phyloP scores from a whole-genome alignment of 768 basidiomycete species.

The Dioszegia hungarica region DNA sequence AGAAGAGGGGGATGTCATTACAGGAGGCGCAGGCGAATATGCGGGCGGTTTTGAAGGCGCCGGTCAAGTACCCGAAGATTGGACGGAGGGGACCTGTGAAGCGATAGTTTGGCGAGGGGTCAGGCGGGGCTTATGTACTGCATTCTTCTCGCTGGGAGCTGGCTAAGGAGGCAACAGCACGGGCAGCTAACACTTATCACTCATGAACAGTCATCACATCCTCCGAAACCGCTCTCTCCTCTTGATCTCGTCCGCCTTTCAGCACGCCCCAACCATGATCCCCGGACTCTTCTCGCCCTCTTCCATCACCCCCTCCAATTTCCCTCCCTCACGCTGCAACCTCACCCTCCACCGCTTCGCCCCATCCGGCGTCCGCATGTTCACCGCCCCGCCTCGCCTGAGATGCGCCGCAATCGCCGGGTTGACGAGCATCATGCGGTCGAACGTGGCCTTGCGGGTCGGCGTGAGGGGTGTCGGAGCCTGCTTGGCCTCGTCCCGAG shows the following conservation, averaged over 20 bases:
- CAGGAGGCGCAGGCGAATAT: conserved; percentile 59
- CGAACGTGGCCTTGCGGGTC: not conserved
- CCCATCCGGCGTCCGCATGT: conserved; percentile 24
- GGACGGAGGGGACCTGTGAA: conserved; percentile 39
- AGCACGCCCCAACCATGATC: not conserved
- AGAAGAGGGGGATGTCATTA: conserved; percentile 64
- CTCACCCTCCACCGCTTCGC: conserved; percentile 4
- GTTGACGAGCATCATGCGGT: conserved; percentile 30
- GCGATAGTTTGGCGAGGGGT: conserved; percentile 14
- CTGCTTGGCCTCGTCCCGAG: no score
- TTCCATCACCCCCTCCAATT: not conserved
- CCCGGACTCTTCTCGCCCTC: not conserved
- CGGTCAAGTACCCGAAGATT: conserved; percentile 74
- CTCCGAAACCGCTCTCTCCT: not conserved
- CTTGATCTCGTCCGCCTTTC: no score
- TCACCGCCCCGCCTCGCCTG: conserved; percentile 27
- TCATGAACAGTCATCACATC: no score
- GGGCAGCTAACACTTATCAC: no score
- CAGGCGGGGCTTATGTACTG: conserved; percentile 1
- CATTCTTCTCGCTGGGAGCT: not conserved
- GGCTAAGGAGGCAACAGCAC: no score
- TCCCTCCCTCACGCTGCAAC: not conserved
- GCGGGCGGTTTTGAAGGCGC: conserved; percentile 68
- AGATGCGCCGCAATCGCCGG: conserved; percentile 33
- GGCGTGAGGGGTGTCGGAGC: not conserved